phyloP scores from a whole-genome alignment of 2,329 filamentous ascomycete species.

The Neocatenulostroma microsporum region DNA sequence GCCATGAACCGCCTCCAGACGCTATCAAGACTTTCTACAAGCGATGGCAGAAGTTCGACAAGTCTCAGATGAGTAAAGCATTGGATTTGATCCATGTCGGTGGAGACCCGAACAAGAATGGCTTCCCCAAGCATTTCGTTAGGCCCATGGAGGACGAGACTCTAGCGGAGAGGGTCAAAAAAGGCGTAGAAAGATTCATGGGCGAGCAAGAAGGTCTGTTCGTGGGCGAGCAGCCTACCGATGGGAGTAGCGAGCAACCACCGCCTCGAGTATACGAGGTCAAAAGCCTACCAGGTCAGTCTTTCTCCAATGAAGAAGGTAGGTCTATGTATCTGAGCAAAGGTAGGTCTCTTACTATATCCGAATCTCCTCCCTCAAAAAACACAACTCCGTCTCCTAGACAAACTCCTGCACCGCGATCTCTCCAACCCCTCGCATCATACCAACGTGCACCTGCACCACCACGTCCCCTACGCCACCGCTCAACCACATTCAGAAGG shows the following conservation, averaged over 20 bases:
- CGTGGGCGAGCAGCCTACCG: too few relatives aligned
- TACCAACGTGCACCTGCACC: conserved; percentile 86
- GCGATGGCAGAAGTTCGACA: conserved; percentile 55
- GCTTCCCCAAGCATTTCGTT: conserved; percentile 1
- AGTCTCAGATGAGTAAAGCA: conserved; percentile 38
- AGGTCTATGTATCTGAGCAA: conserved; percentile 16
- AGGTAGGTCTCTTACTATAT: conserved; percentile 63
- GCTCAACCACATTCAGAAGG: conserved; percentile 12
- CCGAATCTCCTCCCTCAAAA: conserved; percentile 63
- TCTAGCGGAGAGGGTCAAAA: too few relatives aligned
- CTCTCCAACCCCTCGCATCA: conserved; percentile 65
- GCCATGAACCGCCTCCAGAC: conserved; percentile 69
- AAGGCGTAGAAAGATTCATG: too few relatives aligned
- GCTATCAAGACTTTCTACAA: conserved; percentile 67
- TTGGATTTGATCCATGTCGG: conserved; percentile 11
- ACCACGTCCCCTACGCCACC: conserved; percentile 57
- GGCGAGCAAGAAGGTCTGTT: too few relatives aligned
- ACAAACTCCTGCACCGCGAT: conserved; percentile 68
- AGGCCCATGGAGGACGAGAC: too few relatives aligned
- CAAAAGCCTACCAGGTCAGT: conserved; percentile 59
- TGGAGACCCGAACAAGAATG: conserved; percentile 1
- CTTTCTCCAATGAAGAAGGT: too few relatives aligned
- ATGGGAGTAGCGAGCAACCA: too few relatives aligned
- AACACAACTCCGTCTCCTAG: conserved; percentile 63
- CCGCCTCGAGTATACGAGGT: conserved; percentile 57